Conservation (phyloP, 352 stramenopile species). For the Blastocystis sp. region DNA sequence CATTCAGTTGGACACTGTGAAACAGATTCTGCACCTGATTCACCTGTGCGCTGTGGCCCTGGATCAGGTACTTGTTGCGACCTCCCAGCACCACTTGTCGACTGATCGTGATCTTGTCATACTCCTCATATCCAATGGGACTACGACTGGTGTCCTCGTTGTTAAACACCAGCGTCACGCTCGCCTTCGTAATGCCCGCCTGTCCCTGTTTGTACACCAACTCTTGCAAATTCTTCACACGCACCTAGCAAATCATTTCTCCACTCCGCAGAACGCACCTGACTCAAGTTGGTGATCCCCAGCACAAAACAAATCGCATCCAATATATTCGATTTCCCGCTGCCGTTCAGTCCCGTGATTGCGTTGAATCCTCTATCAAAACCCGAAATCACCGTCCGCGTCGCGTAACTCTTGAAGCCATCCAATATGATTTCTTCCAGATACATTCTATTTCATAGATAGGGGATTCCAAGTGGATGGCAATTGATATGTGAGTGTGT, state of each 20-base stretch:
- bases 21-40: slow-evolving; percentile 97
- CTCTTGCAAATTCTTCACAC: slow-evolving; percentile 92
- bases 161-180: slow-evolving; percentile 95
- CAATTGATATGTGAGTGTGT: no score
- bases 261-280: slow-evolving; percentile 61
- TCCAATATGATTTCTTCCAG: slow-evolving; percentile 98
- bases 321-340: slow-evolving; percentile 97
- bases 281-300: slow-evolving; percentile 93
- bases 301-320: slow-evolving; percentile 99
- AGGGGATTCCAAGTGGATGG: no score
- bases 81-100: slow-evolving; percentile 83
- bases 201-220: slow-evolving; percentile 99
- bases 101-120: slow-evolving; percentile 93
- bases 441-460: no score
- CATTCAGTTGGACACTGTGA: slow-evolving; percentile 98
- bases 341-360: slow-evolving; percentile 97
- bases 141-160: slow-evolving; percentile 82
- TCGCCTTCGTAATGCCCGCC: slow-evolving; percentile 93
- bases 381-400: slow-evolving; percentile 88
- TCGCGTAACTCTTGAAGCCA: slow-evolving; percentile 99
- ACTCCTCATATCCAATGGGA: slow-evolving; percentile 90
- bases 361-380: slow-evolving; percentile 98
- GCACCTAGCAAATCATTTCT: slow-evolving; percentile 66
- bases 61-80: slow-evolving; percentile 99
- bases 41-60: slow-evolving; percentile 87